phyloP scores from a whole-genome alignment of 371 early-diverging fungal genomes.

The Circinella umbellata region DNA sequence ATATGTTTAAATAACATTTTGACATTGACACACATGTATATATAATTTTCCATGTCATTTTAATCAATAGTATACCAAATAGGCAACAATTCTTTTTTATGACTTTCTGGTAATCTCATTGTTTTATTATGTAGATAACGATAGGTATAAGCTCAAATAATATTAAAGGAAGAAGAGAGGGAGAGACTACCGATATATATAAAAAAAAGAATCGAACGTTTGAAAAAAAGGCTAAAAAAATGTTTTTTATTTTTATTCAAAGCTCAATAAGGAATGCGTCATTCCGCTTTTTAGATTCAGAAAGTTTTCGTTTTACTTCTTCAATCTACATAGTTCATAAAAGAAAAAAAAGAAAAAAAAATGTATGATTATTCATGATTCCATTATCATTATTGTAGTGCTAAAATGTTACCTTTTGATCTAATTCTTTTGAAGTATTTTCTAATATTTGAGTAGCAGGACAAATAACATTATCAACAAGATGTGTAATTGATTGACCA shows the following conservation, averaged over 20 bases:
- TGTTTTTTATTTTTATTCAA: background rate
- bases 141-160: no score
- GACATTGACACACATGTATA: no score
- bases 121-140: no score
- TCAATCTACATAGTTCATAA: constrained; percentile 13
- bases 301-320: constrained; percentile 8
- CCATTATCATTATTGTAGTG: no score
- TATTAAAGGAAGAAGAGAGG: background rate
- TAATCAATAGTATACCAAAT: constrained; percentile 13
- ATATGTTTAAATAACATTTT: no score
- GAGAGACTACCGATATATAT: no score
- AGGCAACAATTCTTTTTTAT: background rate
- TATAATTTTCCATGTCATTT: background rate
- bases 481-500: constrained; percentile 54
- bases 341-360: background rate
- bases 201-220: no score
- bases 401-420: constrained; percentile 26
- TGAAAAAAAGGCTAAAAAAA: no score
- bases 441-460: constrained; percentile 56
- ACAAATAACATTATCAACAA: constrained; percentile 61
- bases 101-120: background rate
- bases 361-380: background rate
- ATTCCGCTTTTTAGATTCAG: background rate
- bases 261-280: constrained; percentile 16
- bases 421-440: constrained; percentile 22